These are phyloP conservation scores for Gyrodon lividus DNA, from an alignment of 768 basidiomycete genomes.

Conservation along the genomic window DNA sequence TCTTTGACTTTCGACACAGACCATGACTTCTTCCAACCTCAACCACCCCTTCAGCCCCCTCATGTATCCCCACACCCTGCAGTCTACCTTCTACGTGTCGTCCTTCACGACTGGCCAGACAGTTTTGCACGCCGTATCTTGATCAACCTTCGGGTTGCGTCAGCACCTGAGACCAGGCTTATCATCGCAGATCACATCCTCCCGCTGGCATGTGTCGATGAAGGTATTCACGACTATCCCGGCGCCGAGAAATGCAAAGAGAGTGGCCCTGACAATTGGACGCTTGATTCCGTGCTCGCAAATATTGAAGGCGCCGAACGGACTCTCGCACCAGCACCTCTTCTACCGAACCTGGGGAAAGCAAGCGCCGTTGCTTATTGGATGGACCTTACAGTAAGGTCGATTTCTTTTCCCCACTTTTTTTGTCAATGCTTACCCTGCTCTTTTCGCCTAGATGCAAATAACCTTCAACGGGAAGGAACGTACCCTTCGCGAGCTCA, in stretches of 20 bases:
- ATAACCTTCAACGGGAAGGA: slow-evolving; percentile 67
- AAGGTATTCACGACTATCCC: slow-evolving; percentile 12
- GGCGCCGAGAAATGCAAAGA: slow-evolving; percentile 6
- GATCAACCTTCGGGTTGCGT: slow-evolving; percentile 41
- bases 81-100: slow-evolving; percentile 67
- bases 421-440: not conserved
- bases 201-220: slow-evolving; percentile 67
- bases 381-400: slow-evolving; percentile 63
- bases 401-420: not conserved
- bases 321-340: slow-evolving; percentile 54
- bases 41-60: slow-evolving; percentile 37
- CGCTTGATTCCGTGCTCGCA: slow-evolving; percentile 31
- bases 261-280: slow-evolving; percentile 23
- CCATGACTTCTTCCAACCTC: slow-evolving; percentile 76
- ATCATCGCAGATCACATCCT: slow-evolving; percentile 72
- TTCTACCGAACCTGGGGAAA: slow-evolving; percentile 74
- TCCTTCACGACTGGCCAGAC: slow-evolving; percentile 82
- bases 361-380: slow-evolving; percentile 66
- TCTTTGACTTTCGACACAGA: slow-evolving; percentile 31
- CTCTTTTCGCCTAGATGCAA: slow-evolving; percentile 52
- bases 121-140: slow-evolving; percentile 46
- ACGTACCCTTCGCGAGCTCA: slow-evolving; percentile 63
- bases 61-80: slow-evolving; percentile 43
- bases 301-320: slow-evolving; percentile 52
- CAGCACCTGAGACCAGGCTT: slow-evolving; percentile 47